phyloP scores from a whole-genome alignment of 2,329 filamentous ascomycete genomes.

The Fusarium mundagurra region DNA sequence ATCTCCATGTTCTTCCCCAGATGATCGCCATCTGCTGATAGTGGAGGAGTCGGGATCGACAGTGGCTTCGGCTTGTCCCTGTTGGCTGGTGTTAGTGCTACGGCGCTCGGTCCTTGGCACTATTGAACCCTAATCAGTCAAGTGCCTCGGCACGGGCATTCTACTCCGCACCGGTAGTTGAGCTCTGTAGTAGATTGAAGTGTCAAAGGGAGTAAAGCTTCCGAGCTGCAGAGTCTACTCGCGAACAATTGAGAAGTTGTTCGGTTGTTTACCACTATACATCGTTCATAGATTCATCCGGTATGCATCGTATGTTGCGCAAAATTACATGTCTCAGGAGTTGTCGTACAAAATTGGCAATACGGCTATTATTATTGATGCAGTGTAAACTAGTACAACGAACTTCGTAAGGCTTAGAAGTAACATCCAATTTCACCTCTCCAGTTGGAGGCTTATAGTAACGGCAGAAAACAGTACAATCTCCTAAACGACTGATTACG shows the following conservation, averaged over 20 bases:
- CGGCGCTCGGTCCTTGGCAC: background rate
- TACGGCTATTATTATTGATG: background rate
- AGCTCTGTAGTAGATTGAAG: background rate
- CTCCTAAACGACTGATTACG: fast-evolving
- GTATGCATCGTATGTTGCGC: background rate
- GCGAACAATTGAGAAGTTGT: background rate
- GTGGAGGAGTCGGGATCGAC: background rate
- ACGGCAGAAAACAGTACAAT: fast-evolving
- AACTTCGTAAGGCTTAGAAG: background rate
- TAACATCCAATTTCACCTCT: background rate
- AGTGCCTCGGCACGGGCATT: background rate
- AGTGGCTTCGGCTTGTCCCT: background rate
- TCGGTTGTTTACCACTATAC: background rate
- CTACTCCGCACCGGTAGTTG: background rate
- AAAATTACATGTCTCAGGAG: background rate
- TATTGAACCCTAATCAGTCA: background rate
- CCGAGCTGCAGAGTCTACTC: background rate
- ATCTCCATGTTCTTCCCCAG: background rate
- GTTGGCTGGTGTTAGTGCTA: background rate
- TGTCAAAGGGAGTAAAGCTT: background rate
- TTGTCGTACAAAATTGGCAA: background rate
- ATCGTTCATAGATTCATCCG: background rate
- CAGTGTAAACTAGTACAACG: too few species aligned
- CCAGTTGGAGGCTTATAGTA: too few species aligned
- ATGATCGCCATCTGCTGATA: background rate